Conservation (phyloP, 768 basidiomycete species). For the Agrocybe chaxingu region DNA sequence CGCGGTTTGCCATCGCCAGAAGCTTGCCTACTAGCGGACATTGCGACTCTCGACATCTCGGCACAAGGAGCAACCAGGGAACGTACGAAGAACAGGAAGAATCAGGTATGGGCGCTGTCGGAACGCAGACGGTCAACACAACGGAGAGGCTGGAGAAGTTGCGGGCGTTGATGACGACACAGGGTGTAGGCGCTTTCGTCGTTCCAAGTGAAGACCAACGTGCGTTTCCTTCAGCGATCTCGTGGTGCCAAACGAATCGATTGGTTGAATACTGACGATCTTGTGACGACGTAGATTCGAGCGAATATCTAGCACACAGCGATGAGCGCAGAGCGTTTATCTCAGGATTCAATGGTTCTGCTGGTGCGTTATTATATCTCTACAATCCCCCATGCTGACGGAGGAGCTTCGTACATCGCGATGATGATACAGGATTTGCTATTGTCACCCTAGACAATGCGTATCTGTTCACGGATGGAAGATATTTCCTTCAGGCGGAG, state of each 20-base stretch:
- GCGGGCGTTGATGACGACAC: slow-evolving; percentile 65
- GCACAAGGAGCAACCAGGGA: too few relatives aligned
- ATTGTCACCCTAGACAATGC: slow-evolving; percentile 70
- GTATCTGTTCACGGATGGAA: slow-evolving; percentile 89
- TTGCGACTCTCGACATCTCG: too few relatives aligned
- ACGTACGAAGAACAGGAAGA: not conserved
- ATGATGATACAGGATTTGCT: slow-evolving; percentile 56
- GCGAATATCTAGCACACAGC: slow-evolving; percentile 84
- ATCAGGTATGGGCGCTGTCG: slow-evolving; percentile 31
- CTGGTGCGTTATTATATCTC: slow-evolving; percentile 47
- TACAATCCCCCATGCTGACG: not conserved
- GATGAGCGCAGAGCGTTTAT: slow-evolving; percentile 86
- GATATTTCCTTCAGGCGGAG: slow-evolving; percentile 92
- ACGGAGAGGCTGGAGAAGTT: slow-evolving; percentile 58
- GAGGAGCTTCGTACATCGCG: too few relatives aligned
- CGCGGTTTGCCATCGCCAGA: too few relatives aligned
- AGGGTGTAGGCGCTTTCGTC: slow-evolving; percentile 54
- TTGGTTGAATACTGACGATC: slow-evolving; percentile 1
- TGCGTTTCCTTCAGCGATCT: slow-evolving; percentile 33
- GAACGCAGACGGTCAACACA: slow-evolving; percentile 54
- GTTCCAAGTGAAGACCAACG: slow-evolving; percentile 94
- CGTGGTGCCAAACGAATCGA: slow-evolving; percentile 1
- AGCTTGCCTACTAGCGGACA: too few relatives aligned
- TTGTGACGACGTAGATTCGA: slow-evolving; percentile 57
- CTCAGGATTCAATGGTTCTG: slow-evolving; percentile 92